A percentile compares a stretch with the other conserved stretches of the same genome.
Evolutionary conservation across 108 stramenopile genomes (phyloP).

Genomic region (Hondaea fermentalgiana): DNA sequence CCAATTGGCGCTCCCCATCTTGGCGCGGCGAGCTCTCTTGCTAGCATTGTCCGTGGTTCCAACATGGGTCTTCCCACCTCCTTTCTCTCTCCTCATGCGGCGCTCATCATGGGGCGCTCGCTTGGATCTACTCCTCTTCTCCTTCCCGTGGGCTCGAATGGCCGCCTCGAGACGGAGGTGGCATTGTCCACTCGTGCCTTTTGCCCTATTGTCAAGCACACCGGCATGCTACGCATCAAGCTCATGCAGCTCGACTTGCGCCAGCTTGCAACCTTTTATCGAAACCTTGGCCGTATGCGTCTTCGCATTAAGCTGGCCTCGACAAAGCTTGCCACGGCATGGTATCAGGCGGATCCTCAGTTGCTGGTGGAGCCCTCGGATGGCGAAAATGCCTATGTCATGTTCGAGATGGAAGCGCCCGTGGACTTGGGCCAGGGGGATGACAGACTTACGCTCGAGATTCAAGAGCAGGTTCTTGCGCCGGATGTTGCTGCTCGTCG

Average conservation of each 20-base stretch:
- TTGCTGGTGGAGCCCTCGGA: background rate
- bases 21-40: slow-evolving; percentile 46
- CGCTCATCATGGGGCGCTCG: slow-evolving; percentile 36
- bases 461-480: background rate
- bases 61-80: slow-evolving; percentile 50
- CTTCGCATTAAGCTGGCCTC: background rate
- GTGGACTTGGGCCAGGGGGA: background rate
- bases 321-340: background rate
- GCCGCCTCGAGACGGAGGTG: background rate
- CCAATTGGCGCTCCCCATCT: slow-evolving; percentile 57
- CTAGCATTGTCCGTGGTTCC: slow-evolving; percentile 43
- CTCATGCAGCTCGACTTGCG: slow-evolving; percentile 5
- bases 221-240: slow-evolving; percentile 21
- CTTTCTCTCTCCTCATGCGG: slow-evolving; percentile 51
- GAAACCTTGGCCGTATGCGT: background rate
- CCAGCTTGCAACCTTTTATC: background rate
- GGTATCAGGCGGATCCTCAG: background rate
- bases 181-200: background rate
- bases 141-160: slow-evolving; percentile 36
- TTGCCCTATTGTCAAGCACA: slow-evolving; percentile 27
- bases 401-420: background rate
- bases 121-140: slow-evolving; percentile 51
- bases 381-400: background rate
- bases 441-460: background rate
- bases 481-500: too few species aligned